Base-by-base conservation (phyloP, 1,139 yeast species). In the Meyerozyma carpophila region DNA sequence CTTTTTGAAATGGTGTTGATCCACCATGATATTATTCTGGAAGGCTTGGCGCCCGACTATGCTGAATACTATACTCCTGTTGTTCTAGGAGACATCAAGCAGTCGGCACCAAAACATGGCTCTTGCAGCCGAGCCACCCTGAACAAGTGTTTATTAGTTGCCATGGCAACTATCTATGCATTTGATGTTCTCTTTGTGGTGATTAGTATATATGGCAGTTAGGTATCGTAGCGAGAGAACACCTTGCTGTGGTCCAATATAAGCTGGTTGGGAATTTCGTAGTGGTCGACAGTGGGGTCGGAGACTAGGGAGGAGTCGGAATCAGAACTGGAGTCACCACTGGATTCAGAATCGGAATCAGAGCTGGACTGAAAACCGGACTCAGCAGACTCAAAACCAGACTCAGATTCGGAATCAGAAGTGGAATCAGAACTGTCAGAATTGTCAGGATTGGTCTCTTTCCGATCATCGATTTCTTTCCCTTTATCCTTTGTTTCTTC, bases 1-100 rank as follows among this genome's bases (percentile, higher is more conserved):
- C 51, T 60, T 32, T 56, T 52, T 47, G 64, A 59, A 41, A 45
- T 60, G 5, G 50, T 47, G 1, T 36, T 50, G 16, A 50, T 58
- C 13, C 44, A 52, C 8, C 43, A 45, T 41, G 50, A 50, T 8
- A 24, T 24, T 3, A 10, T 31, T 9, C n/a, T 11, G 11, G 32
- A 24, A 14, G 31, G 29, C 9, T 16, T 31, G 11, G 29, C 37
- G 9, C 16, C 38, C 1, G 41, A 40, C 37, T 46, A 42, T 37
- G 24, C 24, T 9, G 31, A 25, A 13, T 25, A 20, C 21, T 38
- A 38, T 21, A 38, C 40, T 8, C 40, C 40, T 8, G 34, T 38
- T 26, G 34, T 16, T n/a, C 20, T 20, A 6, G 40, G 32, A 3
- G 40, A 10, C 3, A 4, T 7, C 10, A 16, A n/a, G 40, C 21